phyloP scores from a whole-genome alignment of 768 basidiomycete genomes.

The Cantharellus cinnabarinus region DNA sequence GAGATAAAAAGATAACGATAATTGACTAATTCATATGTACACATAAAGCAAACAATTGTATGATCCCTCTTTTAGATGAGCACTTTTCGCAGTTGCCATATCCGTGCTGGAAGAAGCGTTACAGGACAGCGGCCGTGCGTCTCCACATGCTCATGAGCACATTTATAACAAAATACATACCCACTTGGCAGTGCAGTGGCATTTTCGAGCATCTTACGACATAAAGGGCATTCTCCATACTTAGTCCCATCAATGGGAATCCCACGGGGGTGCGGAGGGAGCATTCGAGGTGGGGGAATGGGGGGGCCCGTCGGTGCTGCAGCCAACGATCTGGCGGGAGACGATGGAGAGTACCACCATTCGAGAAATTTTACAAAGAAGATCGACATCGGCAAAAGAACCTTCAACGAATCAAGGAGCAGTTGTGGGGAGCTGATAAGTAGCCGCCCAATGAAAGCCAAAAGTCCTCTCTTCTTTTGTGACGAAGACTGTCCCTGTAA shows the following conservation, averaged over 20 bases:
- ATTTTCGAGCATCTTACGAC: constrained; percentile 50
- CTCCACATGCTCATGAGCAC: constrained; percentile 68
- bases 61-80: constrained; percentile 29
- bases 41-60: no score
- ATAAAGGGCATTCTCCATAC: constrained; percentile 78
- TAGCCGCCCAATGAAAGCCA: constrained; percentile 22
- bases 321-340: constrained; percentile 55
- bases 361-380: constrained; percentile 94
- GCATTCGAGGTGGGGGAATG: constrained; percentile 56
- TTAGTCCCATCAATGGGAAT: constrained; percentile 36
- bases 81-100: constrained; percentile 77
- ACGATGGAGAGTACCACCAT: constrained; percentile 97
- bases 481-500: not conserved
- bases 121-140: constrained; percentile 67
- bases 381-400: constrained; percentile 70
- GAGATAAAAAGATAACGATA: no score
- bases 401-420: constrained; percentile 54
- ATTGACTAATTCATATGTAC: no score
- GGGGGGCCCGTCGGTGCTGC: constrained; percentile 42
- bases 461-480: not conserved
- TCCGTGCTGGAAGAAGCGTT: constrained; percentile 51
- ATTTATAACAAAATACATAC: constrained; percentile 89
- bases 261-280: constrained; percentile 54
- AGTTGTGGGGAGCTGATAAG: constrained; percentile 36
- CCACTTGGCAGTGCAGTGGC: constrained; percentile 82